These are phyloP conservation scores for Breynia disticha DNA, from an alignment of 441 rosid species.

Conservation along the genomic window DNA sequence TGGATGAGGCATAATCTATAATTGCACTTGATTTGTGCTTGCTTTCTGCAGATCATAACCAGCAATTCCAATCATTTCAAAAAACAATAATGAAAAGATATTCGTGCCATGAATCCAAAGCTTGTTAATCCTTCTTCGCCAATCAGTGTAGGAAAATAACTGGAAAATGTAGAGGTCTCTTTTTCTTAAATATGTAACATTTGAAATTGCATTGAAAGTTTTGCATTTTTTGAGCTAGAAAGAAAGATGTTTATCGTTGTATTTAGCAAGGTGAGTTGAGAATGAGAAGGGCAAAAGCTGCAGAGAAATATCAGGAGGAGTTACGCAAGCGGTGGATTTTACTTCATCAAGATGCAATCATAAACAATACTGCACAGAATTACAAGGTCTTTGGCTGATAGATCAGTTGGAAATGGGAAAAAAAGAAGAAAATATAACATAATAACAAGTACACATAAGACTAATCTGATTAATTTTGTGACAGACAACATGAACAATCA, in stretches of 20 bases:
- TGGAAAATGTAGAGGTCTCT: too few relatives aligned
- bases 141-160: too few relatives aligned
- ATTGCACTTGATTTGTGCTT: too few relatives aligned
- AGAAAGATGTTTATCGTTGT: constrained; percentile 7
- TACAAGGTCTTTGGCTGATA: too few relatives aligned
- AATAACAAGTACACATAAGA: not conserved
- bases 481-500: not conserved
- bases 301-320: constrained; percentile 27
- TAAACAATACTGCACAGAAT: too few relatives aligned
- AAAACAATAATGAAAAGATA: constrained; percentile 6
- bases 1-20: too few relatives aligned
- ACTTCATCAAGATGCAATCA: too few relatives aligned
- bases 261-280: constrained; percentile 37
- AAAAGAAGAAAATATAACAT: not conserved
- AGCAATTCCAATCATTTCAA: too few relatives aligned
- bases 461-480: not conserved
- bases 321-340: too few relatives aligned
- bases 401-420: too few relatives aligned
- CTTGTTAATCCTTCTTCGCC: constrained; percentile 25
- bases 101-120: constrained; percentile 36
- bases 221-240: not conserved
- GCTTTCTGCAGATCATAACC: too few relatives aligned
- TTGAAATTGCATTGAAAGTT: not conserved
- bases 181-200: too few relatives aligned
- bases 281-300: constrained; percentile 34